Base-by-base conservation (phyloP, 306 rosid genomes). In the Psophocarpus tetragonolobus region DNA sequence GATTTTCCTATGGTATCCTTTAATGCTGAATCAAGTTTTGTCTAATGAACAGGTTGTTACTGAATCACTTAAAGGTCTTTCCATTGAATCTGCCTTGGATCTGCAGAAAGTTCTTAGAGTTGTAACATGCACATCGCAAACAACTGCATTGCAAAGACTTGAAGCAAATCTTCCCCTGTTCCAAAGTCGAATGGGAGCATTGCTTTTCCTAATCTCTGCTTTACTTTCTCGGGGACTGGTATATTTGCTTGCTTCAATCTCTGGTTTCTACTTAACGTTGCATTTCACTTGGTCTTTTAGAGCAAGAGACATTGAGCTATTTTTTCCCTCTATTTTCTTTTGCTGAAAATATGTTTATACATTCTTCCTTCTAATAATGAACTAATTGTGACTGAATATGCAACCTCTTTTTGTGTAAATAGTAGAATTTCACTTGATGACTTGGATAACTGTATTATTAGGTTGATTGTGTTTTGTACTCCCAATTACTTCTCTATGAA, bases 221-320 rank as follows among this genome's bases (percentile, higher is more conserved):
- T 88, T 96, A 82, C 98, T 92, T 75, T 96, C 99, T 62, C 86
- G 98, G 69, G 98, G 94, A 78, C 87, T 96, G 94, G 99, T 96
- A 91, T 73, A 85, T 75, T 79, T 81, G 47, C 81, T 45, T 81
- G 65, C 87, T 76, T 76, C 73, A 30, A 75, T 24, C 48, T 83
- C 47, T 60, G 39, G 53, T 58, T 35, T 68, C n/a, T 70, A 45
- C 56, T 62, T 51, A 68, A 36, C 62, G 30, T 26, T 58, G 70
- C 75, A 51, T 63, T 42, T 77, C 29, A 44, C 30, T 45, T 17
- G 33, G 33, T 60, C 63, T 58, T 45, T 75, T 72, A 48, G 14
- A 54, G 50, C 51, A 6, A 56, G 38, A 68, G 33, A 10, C 30
- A 15, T 45, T 32, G 21, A 33, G 33, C 27, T 18, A 2, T 27